Evolutionary conservation across 2,329 filamentous ascomycete genomes (phyloP).

Genomic region (Microcyclospora tardicrescens): DNA sequence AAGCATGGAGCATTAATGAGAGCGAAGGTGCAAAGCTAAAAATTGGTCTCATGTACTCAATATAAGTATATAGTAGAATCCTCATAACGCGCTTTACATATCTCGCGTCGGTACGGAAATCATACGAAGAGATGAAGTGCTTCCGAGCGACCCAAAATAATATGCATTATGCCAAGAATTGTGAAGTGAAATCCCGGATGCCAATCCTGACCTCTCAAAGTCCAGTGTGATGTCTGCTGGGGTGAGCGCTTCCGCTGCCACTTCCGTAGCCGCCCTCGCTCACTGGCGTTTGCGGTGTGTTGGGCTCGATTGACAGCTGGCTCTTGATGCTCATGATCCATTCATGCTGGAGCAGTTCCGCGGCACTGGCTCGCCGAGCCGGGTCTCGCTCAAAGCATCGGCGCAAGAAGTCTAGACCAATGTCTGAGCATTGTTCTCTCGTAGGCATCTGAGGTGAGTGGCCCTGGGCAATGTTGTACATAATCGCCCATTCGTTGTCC

Average conservation of each 20-base stretch:
- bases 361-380: slow-evolving; percentile 61
- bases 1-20: no score
- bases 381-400: slow-evolving; percentile 82
- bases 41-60: no score
- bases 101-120: no score
- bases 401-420: slow-evolving; percentile 77
- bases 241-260: not conserved
- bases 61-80: no score
- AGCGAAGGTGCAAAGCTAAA: no score
- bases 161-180: no score
- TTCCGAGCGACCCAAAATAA: no score
- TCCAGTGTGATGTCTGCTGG: no score
- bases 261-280: slow-evolving; percentile 8
- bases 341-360: slow-evolving; percentile 84
- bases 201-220: no score
- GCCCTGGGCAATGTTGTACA: slow-evolving; percentile 99
- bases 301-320: slow-evolving; percentile 35
- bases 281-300: slow-evolving; percentile 31
- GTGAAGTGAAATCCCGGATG: no score
- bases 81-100: no score
- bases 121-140: no score
- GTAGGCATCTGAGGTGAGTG: slow-evolving; percentile 79
- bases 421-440: slow-evolving; percentile 67
- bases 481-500: slow-evolving; percentile 99
- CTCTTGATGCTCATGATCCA: slow-evolving; percentile 52